These are phyloP conservation scores for Penicillium roqueforti DNA, from an alignment of 495 filamentous ascomycete species.

Conservation along the genomic window DNA sequence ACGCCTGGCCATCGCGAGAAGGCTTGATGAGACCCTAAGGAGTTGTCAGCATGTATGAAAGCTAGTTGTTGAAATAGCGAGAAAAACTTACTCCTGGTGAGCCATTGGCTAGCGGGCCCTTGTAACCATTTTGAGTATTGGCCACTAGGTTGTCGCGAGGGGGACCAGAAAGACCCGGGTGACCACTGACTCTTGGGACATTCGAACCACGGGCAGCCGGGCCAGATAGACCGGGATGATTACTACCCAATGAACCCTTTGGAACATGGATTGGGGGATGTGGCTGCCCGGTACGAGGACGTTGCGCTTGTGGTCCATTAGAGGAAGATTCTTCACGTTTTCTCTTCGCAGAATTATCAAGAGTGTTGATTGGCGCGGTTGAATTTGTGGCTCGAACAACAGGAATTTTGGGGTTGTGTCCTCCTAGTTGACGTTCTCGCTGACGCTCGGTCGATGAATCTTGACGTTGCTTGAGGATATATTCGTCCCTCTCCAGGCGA, in stretches of 20 bases:
- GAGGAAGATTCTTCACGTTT: conserved; percentile 38
- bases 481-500: conserved; percentile 33
- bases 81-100: conserved; percentile 29
- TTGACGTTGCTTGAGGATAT: conserved; percentile 25
- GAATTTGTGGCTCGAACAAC: conserved; percentile 33
- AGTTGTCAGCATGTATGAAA: conserved; percentile 7
- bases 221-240: conserved; percentile 2
- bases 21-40: conserved; percentile 37
- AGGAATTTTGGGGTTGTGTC: conserved; percentile 47
- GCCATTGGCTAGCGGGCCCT: conserved; percentile 13
- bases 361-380: conserved; percentile 8
- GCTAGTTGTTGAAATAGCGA: neutral
- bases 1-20: conserved; percentile 36
- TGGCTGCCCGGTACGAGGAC: conserved; percentile 22
- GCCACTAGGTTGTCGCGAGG: neutral
- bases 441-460: conserved; percentile 36
- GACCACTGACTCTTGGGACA: neutral
- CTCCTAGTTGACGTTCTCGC: conserved; percentile 40
- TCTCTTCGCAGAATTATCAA: conserved; percentile 35
- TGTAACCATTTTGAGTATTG: conserved; percentile 10
- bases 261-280: conserved; percentile 21
- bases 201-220: neutral
- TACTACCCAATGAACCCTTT: conserved; percentile 8
- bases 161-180: conserved; percentile 1
- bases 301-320: conserved; percentile 25